Evolutionary conservation across 106 monocot species (phyloP).

Genomic region (Iris macrosiphon): DNA sequence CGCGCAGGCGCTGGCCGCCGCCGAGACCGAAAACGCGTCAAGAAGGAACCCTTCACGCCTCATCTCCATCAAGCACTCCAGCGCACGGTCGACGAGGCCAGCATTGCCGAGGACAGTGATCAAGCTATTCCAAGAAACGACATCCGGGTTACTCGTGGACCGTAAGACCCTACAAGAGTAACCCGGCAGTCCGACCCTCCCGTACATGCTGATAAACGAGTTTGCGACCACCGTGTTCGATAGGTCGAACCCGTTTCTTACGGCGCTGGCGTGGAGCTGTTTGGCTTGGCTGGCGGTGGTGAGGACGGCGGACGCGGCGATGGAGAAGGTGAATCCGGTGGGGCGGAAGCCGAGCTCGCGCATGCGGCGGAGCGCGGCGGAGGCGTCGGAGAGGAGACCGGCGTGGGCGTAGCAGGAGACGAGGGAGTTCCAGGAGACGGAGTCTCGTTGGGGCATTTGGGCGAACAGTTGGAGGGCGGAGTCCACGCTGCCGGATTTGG

Average conservation of each 20-base stretch:
- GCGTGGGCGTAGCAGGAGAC: slow-evolving; percentile 26
- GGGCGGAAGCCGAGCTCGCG: slow-evolving; percentile 20
- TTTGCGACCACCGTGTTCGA: slow-evolving; percentile 46
- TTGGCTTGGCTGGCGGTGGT: slow-evolving; percentile 27
- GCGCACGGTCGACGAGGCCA: slow-evolving; percentile 11
- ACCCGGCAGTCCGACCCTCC: slow-evolving; percentile 27
- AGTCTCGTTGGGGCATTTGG: slow-evolving; percentile 45
- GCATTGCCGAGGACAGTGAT: slow-evolving; percentile 32
- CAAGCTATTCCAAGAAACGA: slow-evolving; percentile 79
- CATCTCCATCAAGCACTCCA: slow-evolving; percentile 50
- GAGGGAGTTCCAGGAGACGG: slow-evolving; percentile 55
- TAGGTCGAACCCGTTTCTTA: slow-evolving; percentile 23
- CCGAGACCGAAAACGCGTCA: slow-evolving; percentile 62
- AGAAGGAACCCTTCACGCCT: slow-evolving; percentile 17
- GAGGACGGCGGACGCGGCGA: slow-evolving; percentile 32
- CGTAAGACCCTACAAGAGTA: slow-evolving; percentile 43
- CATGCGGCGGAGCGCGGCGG: slow-evolving; percentile 23
- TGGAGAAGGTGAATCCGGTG: slow-evolving; percentile 47
- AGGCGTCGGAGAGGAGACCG: slow-evolving; percentile 17
- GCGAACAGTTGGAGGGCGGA: slow-evolving; percentile 45
- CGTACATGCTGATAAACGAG: slow-evolving; percentile 72
- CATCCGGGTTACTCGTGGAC: slow-evolving; percentile 35
- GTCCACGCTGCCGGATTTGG: slow-evolving; percentile 8
- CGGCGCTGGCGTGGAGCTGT: slow-evolving; percentile 46
- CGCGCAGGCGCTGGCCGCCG: slow-evolving; percentile 33